Evolutionary conservation across 2,329 filamentous ascomycete genomes (phyloP).

Genomic region (Exophiala phaeomuriformis): DNA sequence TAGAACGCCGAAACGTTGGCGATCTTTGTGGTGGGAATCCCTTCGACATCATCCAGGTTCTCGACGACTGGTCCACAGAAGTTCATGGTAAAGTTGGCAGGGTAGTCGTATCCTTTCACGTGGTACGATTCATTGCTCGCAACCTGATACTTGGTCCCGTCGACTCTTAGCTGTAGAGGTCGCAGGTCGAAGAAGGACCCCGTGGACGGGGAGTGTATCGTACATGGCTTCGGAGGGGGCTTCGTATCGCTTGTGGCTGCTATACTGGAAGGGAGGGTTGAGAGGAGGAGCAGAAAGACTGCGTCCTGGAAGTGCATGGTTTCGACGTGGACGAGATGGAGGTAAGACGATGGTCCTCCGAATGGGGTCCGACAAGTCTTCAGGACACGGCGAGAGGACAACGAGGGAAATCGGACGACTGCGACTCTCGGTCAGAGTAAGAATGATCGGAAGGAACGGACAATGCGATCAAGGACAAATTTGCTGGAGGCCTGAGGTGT

Average conservation of each 20-base stretch:
- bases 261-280: conserved; percentile 28
- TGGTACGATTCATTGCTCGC: conserved; percentile 44
- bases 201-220: conserved; percentile 54
- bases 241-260: conserved; percentile 35
- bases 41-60: conserved; percentile 40
- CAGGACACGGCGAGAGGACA: too few relatives aligned
- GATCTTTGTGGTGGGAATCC: conserved; percentile 37
- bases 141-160: conserved; percentile 40
- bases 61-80: conserved; percentile 46
- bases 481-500: too few relatives aligned
- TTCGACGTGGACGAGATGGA: background rate
- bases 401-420: too few relatives aligned
- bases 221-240: conserved; percentile 49
- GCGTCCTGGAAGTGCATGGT: conserved; percentile 18
- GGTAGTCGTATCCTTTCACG: conserved; percentile 44
- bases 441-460: too few relatives aligned
- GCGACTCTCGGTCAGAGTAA: too few relatives aligned
- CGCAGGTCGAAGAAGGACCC: conserved; percentile 59
- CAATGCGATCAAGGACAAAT: too few relatives aligned
- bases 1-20: conserved; percentile 47
- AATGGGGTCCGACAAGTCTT: too few relatives aligned
- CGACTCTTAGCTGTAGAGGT: conserved; percentile 35
- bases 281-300: conserved; percentile 31
- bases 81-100: conserved; percentile 46
- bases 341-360: too few relatives aligned